Evolutionary conservation across 208 protist species (phyloP).

Genomic region (Crithidia acanthocephali): DNA sequence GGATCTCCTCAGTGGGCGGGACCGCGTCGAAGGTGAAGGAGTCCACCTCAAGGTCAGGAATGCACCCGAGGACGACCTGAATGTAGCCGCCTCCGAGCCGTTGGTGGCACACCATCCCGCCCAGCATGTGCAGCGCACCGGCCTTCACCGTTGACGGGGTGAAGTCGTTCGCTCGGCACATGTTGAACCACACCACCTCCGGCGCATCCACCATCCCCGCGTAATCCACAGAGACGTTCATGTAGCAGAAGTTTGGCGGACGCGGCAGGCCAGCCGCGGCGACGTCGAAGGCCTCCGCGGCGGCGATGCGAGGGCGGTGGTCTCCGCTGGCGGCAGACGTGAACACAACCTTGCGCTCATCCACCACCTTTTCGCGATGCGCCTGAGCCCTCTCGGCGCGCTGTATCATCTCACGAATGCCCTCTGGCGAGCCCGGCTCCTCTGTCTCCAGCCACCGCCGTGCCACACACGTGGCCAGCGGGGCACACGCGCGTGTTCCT

Average conservation of each 20-base stretch:
- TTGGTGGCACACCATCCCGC: conserved; percentile 78
- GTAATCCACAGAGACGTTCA: conserved; percentile 83
- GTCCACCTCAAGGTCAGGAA: conserved; percentile 78
- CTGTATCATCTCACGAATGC: conserved; percentile 57
- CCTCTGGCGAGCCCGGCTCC: conserved; percentile 48
- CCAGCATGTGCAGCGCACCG: conserved; percentile 78
- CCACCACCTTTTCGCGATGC: conserved; percentile 59
- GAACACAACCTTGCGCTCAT: conserved; percentile 79
- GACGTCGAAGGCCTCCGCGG: conserved; percentile 86
- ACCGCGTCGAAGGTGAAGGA: conserved; percentile 87
- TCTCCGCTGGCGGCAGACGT: conserved; percentile 74
- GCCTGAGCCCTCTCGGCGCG: conserved; percentile 59
- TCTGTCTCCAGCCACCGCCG: conserved; percentile 22
- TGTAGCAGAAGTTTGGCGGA: conserved; percentile 86
- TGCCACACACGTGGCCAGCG: conserved; percentile 2
- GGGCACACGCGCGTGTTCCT: neutral
- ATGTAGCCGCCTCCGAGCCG: conserved; percentile 83
- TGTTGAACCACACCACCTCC: conserved; percentile 86
- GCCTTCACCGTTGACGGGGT: conserved; percentile 74
- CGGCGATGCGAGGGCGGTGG: conserved; percentile 80
- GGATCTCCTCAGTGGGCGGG: conserved; percentile 65
- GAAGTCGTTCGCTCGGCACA: conserved; percentile 72
- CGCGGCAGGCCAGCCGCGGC: conserved; percentile 77
- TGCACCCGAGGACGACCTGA: conserved; percentile 80
- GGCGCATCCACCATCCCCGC: conserved; percentile 82